Evolutionary conservation across 768 basidiomycete genomes (phyloP).

Genomic region (Paxillus rubicundulus): DNA sequence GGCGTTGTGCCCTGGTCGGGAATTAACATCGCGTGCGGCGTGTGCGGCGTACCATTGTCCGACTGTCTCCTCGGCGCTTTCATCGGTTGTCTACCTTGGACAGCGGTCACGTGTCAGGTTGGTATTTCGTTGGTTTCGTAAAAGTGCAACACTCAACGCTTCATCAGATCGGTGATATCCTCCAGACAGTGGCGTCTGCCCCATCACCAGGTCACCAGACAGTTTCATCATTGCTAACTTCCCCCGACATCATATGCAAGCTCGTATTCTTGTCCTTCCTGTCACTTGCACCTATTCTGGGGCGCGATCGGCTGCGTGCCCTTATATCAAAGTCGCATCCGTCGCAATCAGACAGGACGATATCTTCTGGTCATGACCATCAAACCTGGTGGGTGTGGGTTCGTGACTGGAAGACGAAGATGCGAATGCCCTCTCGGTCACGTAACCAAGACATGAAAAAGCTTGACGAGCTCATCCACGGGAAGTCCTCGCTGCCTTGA

Average conservation of each 20-base stretch:
- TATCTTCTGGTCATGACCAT: slow-evolving; percentile 34
- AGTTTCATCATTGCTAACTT: slow-evolving; percentile 80
- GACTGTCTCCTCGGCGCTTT: slow-evolving; percentile 82
- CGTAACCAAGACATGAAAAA: slow-evolving; percentile 45
- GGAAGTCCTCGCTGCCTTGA: slow-evolving; percentile 43
- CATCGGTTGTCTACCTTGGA: slow-evolving; percentile 85
- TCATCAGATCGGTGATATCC: slow-evolving; percentile 76
- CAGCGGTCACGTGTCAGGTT: slow-evolving; percentile 88
- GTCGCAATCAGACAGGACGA: slow-evolving; percentile 16
- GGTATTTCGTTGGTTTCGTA: slow-evolving; percentile 25
- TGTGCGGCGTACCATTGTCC: slow-evolving; percentile 72
- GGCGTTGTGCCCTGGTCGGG: slow-evolving; percentile 97
- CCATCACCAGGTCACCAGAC: slow-evolving; percentile 71
- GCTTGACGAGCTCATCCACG: slow-evolving; percentile 51
- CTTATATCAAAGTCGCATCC: slow-evolving; percentile 44
- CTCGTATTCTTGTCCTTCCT: slow-evolving; percentile 79
- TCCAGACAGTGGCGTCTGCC: slow-evolving; percentile 76
- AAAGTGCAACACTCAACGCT: slow-evolving; percentile 14
- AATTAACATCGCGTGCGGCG: slow-evolving; percentile 95
- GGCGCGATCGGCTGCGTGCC: slow-evolving; percentile 60
- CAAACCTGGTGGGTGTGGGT: slow-evolving; percentile 58
- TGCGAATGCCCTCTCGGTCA: slow-evolving; percentile 53
- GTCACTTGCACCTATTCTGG: slow-evolving; percentile 84
- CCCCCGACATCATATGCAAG: slow-evolving; percentile 81
- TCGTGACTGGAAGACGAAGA: slow-evolving; percentile 64